Percentiles rank a stretch among this genome's conserved stretches.
These are phyloP conservation scores for Leptodermis oblonga DNA, from an alignment of 257 asterid genomes.

Conservation along the genomic window DNA sequence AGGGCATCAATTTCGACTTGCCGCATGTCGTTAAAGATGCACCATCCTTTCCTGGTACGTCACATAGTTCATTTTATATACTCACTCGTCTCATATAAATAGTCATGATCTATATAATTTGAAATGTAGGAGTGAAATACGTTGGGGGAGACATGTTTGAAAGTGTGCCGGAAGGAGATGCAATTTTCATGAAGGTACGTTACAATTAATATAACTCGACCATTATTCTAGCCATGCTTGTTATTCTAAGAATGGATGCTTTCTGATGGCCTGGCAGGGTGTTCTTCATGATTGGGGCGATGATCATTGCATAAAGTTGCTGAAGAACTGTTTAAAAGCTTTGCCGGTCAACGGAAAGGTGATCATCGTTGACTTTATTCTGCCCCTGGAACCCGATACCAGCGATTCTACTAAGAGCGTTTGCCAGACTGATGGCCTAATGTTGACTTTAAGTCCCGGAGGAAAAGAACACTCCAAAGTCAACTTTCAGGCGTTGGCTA, in stretches of 20 bases:
- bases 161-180: conserved; percentile 13
- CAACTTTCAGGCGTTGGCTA: not conserved
- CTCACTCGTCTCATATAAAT: not conserved
- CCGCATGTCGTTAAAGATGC: conserved; percentile 30
- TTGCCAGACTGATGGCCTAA: not conserved
- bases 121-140: conserved; percentile 1
- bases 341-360: not conserved
- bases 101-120: not conserved
- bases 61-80: not conserved
- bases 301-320: not conserved
- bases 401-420: not conserved
- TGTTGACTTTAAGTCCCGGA: not conserved
- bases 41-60: conserved; percentile 26
- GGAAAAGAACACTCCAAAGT: not conserved
- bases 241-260: too few species aligned
- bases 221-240: too few species aligned
- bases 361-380: conserved; percentile 3
- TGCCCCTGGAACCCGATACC: not conserved
- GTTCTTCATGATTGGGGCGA: conserved; percentile 3
- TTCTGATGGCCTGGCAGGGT: not conserved
- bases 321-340: not conserved
- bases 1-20: conserved; percentile 34
- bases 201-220: too few species aligned
- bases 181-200: conserved; percentile 9
- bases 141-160: conserved; percentile 13